A percentile compares a stretch with the other conserved stretches of the same genome.
Evolutionary conservation across 495 filamentous ascomycete species (phyloP).

Genomic region (Annulohypoxylon stygium): DNA sequence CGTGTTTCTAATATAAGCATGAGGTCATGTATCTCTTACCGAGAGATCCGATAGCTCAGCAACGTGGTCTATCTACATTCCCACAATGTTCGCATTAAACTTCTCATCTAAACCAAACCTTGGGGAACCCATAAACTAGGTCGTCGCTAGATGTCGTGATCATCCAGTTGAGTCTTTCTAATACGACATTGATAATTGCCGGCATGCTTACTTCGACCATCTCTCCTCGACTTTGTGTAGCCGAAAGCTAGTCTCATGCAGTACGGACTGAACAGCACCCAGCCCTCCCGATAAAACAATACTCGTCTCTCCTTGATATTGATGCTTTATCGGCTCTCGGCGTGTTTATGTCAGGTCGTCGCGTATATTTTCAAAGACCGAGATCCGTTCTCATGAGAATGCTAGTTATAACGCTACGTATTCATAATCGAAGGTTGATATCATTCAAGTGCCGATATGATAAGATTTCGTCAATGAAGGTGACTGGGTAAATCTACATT

Average conservation of each 20-base stretch:
- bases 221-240: neutral
- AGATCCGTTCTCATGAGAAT: neutral
- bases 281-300: neutral
- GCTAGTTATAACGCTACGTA: neutral
- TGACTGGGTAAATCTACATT: slow-evolving; percentile 19
- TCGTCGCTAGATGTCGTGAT: neutral
- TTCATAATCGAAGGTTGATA: slow-evolving; percentile 9
- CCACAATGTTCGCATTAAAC: neutral
- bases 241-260: neutral
- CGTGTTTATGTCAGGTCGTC: neutral
- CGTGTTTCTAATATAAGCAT: neutral
- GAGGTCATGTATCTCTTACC: neutral
- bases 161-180: neutral
- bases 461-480: neutral
- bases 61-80: neutral
- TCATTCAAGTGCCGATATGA: slow-evolving; percentile 36
- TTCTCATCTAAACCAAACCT: neutral
- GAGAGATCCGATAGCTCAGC: neutral
- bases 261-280: neutral
- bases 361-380: neutral
- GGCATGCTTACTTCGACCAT: slow-evolving; percentile 3
- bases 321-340: neutral
- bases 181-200: slow-evolving; percentile 22
- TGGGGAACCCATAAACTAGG: neutral
- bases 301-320: neutral